Conservation (phyloP, 305 asterid genomes). For the Stenogyne calaminthoides region DNA sequence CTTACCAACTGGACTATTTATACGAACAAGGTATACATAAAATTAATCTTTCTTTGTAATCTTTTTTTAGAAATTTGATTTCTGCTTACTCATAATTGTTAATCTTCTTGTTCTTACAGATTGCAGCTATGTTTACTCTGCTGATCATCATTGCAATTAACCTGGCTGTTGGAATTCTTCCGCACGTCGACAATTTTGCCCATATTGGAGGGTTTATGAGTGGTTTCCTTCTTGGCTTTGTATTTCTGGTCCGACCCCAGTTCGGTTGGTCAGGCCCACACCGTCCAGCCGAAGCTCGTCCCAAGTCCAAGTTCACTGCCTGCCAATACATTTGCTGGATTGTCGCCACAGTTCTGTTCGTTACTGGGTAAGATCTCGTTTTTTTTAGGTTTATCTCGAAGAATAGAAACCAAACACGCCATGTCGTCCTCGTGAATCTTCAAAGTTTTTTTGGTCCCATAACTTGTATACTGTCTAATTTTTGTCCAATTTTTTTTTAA, state of each 20-base stretch:
- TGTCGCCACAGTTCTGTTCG: constrained; percentile 48
- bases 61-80: not conserved
- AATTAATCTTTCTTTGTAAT: not conserved
- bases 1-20: constrained; percentile 92
- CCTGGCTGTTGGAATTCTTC: constrained; percentile 85
- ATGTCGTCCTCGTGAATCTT: not conserved
- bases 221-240: constrained; percentile 83
- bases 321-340: constrained; percentile 62
- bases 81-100: not conserved
- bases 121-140: constrained; percentile 78
- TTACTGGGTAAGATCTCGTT: constrained; percentile 59
- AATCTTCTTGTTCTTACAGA: constrained; percentile 41
- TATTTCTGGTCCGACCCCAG: constrained; percentile 76
- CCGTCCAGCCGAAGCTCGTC: constrained; percentile 58
- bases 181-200: constrained; percentile 89
- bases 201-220: constrained; percentile 85
- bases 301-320: constrained; percentile 65
- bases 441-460: not conserved
- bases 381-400: not conserved
- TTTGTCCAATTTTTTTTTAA: too few species aligned
- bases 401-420: not conserved
- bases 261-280: constrained; percentile 71
- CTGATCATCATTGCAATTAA: constrained; percentile 66
- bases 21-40: constrained; percentile 58
- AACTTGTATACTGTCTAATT: too few species aligned